Evolutionary conservation across 2,329 filamentous ascomycete species (phyloP).

Genomic region (Aspergillus ustus): DNA sequence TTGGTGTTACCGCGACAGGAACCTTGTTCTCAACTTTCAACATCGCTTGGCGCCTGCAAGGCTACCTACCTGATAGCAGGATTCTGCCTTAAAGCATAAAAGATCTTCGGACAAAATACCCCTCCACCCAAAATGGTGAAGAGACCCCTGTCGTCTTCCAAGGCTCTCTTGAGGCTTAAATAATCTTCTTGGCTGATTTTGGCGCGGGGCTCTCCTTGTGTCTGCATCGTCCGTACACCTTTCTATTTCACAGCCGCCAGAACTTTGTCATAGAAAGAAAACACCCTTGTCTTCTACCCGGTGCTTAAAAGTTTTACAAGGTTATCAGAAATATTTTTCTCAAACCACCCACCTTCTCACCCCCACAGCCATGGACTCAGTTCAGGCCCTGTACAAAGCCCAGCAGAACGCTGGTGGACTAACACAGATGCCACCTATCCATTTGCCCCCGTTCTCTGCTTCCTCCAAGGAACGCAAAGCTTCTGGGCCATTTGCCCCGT

Average conservation of each 20-base stretch:
- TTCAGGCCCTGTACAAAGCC: background rate
- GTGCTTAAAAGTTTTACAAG: background rate
- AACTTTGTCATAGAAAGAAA: background rate
- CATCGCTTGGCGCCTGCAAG: background rate
- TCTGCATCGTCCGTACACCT: background rate
- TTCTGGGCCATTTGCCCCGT: conserved; percentile 19
- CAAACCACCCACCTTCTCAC: background rate
- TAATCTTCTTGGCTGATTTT: background rate
- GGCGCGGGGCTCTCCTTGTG: background rate
- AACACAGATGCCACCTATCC: background rate
- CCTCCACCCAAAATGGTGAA: too few relatives aligned
- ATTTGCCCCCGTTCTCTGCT: background rate
- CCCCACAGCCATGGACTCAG: background rate
- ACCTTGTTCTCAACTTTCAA: background rate
- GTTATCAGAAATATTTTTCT: background rate
- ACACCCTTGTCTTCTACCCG: background rate
- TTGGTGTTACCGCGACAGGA: too few relatives aligned
- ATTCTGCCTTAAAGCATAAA: background rate
- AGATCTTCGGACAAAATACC: too few relatives aligned
- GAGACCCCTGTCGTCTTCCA: background rate
- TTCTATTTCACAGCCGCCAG: background rate
- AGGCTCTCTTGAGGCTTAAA: background rate
- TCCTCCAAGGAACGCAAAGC: background rate
- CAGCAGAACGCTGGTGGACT: background rate
- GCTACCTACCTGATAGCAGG: background rate